Evolutionary conservation across 257 asterid genomes (phyloP).

Genomic region (Cordia subcordata): DNA sequence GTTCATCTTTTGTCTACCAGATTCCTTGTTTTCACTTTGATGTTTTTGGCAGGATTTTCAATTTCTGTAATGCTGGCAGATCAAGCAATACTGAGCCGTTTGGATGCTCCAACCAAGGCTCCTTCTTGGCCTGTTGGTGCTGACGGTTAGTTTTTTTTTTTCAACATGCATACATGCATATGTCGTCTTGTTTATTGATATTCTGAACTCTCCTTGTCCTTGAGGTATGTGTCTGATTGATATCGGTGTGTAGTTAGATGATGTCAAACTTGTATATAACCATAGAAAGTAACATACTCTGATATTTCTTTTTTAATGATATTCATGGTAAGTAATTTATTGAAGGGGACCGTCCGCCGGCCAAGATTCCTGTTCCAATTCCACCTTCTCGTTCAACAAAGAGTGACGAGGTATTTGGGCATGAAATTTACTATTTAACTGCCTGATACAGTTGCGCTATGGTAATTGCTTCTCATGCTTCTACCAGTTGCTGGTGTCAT

Average conservation of each 20-base stretch:
- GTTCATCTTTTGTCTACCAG: not conserved
- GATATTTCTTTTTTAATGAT: constrained; percentile 2
- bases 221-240: not conserved
- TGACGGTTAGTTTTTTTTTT: constrained; percentile 55
- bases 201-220: not conserved
- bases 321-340: constrained; percentile 16
- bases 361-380: constrained; percentile 94
- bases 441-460: not conserved
- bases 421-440: not conserved
- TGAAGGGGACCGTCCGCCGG: constrained; percentile 83
- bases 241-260: not conserved
- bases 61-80: constrained; percentile 90
- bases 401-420: constrained; percentile 59
- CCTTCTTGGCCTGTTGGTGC: constrained; percentile 94
- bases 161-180: not conserved
- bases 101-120: constrained; percentile 97
- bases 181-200: not conserved
- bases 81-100: constrained; percentile 50
- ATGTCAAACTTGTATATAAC: not conserved
- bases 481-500: not conserved
- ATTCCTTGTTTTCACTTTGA: constrained; percentile 13
- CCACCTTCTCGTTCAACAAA: constrained; percentile 59
- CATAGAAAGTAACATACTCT: not conserved
- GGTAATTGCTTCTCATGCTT: too few species aligned
- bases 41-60: constrained; percentile 66